phyloP scores from a whole-genome alignment of 768 basidiomycete species.

The Goffeauzyma gilvescens region DNA sequence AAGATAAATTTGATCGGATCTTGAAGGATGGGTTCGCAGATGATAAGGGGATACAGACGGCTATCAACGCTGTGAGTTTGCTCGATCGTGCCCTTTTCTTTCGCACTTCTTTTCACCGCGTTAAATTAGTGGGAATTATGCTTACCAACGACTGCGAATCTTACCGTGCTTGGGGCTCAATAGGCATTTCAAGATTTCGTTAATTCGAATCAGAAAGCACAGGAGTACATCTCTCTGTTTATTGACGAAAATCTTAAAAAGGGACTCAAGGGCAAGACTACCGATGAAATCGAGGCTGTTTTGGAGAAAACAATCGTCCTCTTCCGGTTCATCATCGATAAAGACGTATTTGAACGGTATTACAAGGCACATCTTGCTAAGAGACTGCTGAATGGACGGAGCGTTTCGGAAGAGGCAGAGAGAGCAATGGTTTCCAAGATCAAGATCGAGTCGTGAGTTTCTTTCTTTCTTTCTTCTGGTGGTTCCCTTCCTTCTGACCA shows the following conservation, averaged over 20 bases:
- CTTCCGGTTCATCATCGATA: constrained; percentile 83
- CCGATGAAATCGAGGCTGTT: constrained; percentile 67
- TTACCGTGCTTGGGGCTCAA: background rate
- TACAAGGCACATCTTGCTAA: constrained; percentile 93
- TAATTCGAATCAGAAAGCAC: constrained; percentile 65
- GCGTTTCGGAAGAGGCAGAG: constrained; percentile 92
- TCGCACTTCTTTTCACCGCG: background rate
- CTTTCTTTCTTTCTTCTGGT: background rate
- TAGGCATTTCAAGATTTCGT: constrained; percentile 87
- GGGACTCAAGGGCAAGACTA: constrained; percentile 89
- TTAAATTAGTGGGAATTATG: background rate
- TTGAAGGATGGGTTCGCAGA: constrained; percentile 51
- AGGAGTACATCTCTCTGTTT: constrained; percentile 89
- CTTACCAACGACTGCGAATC: background rate
- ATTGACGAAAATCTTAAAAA: constrained; percentile 92
- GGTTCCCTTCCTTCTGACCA: background rate
- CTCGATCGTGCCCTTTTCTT: background rate
- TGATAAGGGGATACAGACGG: constrained; percentile 59
- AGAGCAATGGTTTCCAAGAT: constrained; percentile 91
- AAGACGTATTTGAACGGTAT: constrained; percentile 93
- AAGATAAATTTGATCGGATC: constrained; percentile 69
- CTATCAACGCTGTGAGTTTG: constrained; percentile 59
- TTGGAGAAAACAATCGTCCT: constrained; percentile 91
- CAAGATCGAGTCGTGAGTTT: constrained; percentile 60
- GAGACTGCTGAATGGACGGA: constrained; percentile 65